Base-by-base conservation (phyloP, 768 basidiomycete species). In the Saitozyma sp. region DNA sequence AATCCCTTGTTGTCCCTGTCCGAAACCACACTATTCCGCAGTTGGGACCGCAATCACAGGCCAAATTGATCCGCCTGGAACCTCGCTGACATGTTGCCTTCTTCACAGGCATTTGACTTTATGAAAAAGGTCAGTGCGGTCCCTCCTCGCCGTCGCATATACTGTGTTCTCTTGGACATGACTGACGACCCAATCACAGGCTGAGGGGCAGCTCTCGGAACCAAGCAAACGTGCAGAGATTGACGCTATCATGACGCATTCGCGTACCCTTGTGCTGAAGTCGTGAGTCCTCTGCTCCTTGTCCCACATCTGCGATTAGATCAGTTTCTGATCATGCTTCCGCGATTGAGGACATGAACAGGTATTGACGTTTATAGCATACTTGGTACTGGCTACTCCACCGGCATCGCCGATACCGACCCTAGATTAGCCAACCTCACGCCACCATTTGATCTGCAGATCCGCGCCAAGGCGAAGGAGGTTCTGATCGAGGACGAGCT, bases 401-500 rank as follows among this genome's bases (percentile, higher is more conserved):
- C 76, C 16, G 67, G 54, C 45, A 60, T 77, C 10, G 54, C 67
- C 58, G 78, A 79, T 65, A 56, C 66, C 51, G 76, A 79, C 66
- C 74, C 74, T 3, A 56, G 69, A 60, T 54, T 79, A 17, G 29
- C 37, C 1, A 69, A 66, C 43, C 66, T 79, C 40, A 69, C 66
- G 50, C 78, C 78, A 1, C 59, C 74, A 5, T 61, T 77, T 29
- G 78, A 79, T 40, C 42, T 58, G 37, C 78, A 74, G 53, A 67
- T 77, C 42, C 66, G 74, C 43, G 64, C 63, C 2, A 74, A 77
- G 58, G 70, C 73, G 9, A 74, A 74, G 49, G 73, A 79, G 54
- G 67, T 79, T 9, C 61, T 79, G 42, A 64, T 79, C 4, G 76
- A 79, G 54, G 78, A 79, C 50, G 78, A 77, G 58, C 59, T 79